A percentile compares a stretch with the other conserved stretches of the same genome.
Evolutionary conservation across 768 basidiomycete species (phyloP).

Genomic region (Pisolithus orientalis): DNA sequence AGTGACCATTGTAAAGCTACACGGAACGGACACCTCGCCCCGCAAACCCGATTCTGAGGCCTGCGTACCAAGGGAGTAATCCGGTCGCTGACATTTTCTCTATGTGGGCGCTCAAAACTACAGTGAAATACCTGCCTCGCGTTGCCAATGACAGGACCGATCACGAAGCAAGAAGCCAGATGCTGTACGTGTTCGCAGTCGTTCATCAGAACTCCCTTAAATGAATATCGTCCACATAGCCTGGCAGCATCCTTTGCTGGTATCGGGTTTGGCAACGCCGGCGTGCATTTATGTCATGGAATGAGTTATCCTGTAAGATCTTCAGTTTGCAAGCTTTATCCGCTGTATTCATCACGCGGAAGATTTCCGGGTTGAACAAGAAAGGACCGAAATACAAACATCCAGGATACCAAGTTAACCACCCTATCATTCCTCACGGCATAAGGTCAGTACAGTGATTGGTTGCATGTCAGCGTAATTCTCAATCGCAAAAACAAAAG

Average conservation of each 20-base stretch:
- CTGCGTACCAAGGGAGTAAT: constrained; percentile 91
- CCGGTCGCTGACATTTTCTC: constrained; percentile 96
- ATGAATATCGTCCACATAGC: constrained; percentile 30
- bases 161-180: constrained; percentile 78
- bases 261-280: constrained; percentile 92
- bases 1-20: constrained; percentile 45
- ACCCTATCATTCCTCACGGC: constrained; percentile 92
- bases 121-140: constrained; percentile 83
- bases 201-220: neutral
- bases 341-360: constrained; percentile 1
- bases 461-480: neutral
- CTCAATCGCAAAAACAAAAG: constrained; percentile 27
- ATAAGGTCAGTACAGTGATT: constrained; percentile 40
- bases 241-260: constrained; percentile 92
- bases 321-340: neutral
- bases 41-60: constrained; percentile 81
- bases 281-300: constrained; percentile 86
- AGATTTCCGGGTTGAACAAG: constrained; percentile 95
- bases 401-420: constrained; percentile 78
- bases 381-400: constrained; percentile 89
- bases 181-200: constrained; percentile 57
- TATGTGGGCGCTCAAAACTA: constrained; percentile 85
- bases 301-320: constrained; percentile 76
- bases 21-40: constrained; percentile 87
- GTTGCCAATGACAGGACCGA: constrained; percentile 77